Conservation (phyloP, 441 rosid species). For the Pelargonium myrrhifolium region DNA sequence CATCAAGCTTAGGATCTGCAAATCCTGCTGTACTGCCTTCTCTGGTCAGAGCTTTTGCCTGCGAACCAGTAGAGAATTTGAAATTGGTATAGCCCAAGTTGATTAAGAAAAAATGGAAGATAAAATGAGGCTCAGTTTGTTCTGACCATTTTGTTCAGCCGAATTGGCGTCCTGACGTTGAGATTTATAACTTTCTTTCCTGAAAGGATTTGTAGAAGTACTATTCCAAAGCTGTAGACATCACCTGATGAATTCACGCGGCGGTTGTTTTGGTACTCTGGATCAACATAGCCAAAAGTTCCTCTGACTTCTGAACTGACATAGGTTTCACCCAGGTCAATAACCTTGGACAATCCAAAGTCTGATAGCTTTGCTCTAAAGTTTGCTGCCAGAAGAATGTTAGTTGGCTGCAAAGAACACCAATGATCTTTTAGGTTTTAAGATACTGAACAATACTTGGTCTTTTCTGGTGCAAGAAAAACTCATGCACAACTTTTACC, state of each 20-base stretch:
- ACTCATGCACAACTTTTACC: conserved; percentile 19
- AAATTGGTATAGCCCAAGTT: neutral
- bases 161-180: conserved; percentile 33
- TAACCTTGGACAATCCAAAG: conserved; percentile 44
- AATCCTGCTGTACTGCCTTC: conserved; percentile 32
- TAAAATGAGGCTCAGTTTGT: neutral
- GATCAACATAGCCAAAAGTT: conserved; percentile 49
- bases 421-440: too few relatives aligned
- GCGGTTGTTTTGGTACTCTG: conserved; percentile 31
- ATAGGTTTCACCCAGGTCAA: conserved; percentile 30
- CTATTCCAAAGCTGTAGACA: conserved; percentile 51
- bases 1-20: conserved; percentile 40
- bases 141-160: conserved; percentile 38
- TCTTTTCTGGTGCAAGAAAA: neutral
- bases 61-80: conserved; percentile 14
- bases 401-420: conserved; percentile 32
- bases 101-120: neutral
- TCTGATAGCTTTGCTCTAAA: conserved; percentile 58
- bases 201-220: conserved; percentile 45
- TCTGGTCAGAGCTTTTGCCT: conserved; percentile 39
- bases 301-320: conserved; percentile 53
- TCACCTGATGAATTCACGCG: conserved; percentile 40
- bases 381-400: conserved; percentile 45
- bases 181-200: conserved; percentile 45
- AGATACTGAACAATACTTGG: neutral